Conservation (phyloP, 2,329 filamentous ascomycete genomes). For the Fusarium coicis region DNA sequence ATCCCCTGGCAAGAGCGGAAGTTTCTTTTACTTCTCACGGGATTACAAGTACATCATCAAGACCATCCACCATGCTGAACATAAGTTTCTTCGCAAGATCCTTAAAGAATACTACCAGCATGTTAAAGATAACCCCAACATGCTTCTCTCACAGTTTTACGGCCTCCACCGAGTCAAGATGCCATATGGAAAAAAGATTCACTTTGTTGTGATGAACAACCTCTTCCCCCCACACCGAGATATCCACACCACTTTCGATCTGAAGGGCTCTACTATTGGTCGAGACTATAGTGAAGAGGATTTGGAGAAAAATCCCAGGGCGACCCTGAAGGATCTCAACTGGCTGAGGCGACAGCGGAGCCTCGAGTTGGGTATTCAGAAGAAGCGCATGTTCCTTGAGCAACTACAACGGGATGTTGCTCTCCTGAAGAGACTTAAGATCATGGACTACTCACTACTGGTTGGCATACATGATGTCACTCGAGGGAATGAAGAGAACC, state of each 20-base stretch:
- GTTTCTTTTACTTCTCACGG: slow-evolving; percentile 99
- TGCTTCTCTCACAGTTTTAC: slow-evolving; percentile 96
- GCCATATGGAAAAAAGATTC: slow-evolving; percentile 96
- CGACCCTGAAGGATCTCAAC: slow-evolving; percentile 95
- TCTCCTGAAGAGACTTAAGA: slow-evolving; percentile 86
- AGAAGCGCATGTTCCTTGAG: slow-evolving; percentile 87
- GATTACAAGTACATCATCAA: slow-evolving; percentile 99
- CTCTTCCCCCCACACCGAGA: slow-evolving; percentile 96
- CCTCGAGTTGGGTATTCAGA: slow-evolving; percentile 87
- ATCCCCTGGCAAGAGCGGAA: slow-evolving; percentile 97
- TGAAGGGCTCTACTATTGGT: slow-evolving; percentile 96
- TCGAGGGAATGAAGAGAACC: slow-evolving; percentile 93
- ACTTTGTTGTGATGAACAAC: slow-evolving; percentile 99
- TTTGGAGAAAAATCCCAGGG: slow-evolving; percentile 86
- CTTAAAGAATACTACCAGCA: slow-evolving; percentile 94
- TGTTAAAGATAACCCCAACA: slow-evolving; percentile 93
- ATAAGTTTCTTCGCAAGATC: slow-evolving; percentile 86
- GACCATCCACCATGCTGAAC: slow-evolving; percentile 95
- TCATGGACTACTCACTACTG: slow-evolving; percentile 98
- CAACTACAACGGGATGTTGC: slow-evolving; percentile 90
- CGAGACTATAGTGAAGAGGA: slow-evolving; percentile 92
- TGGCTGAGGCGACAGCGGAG: slow-evolving; percentile 89
- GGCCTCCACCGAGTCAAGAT: slow-evolving; percentile 98
- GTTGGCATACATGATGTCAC: slow-evolving; percentile 93
- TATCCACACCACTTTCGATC: slow-evolving; percentile 95